Conservation (phyloP, 2,329 filamentous ascomycete genomes). For the Cadophora sp. region DNA sequence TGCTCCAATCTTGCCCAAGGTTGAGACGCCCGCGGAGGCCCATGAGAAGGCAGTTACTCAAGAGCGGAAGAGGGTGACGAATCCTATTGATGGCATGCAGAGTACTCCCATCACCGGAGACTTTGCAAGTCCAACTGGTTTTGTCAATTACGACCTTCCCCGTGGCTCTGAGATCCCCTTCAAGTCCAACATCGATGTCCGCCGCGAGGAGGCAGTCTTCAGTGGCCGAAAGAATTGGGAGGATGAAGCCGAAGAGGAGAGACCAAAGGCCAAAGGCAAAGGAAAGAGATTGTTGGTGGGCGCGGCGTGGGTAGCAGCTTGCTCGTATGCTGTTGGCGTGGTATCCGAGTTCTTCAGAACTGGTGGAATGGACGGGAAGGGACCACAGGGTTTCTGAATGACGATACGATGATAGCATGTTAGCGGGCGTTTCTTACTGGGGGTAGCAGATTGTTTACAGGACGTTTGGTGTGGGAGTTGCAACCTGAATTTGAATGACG, state of each 20-base stretch:
- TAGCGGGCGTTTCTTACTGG: not conserved
- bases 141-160: constrained; percentile 63
- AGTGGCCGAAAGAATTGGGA: constrained; percentile 47
- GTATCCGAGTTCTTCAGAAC: constrained; percentile 63
- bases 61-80: constrained; percentile 43
- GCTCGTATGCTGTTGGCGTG: constrained; percentile 64
- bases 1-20: constrained; percentile 11
- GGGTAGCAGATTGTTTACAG: not conserved
- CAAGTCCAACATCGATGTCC: constrained; percentile 52
- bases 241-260: constrained; percentile 35
- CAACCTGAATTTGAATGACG: not conserved
- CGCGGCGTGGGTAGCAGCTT: constrained; percentile 59
- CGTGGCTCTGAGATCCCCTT: constrained; percentile 48
- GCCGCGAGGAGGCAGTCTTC: constrained; percentile 56
- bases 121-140: constrained; percentile 70
- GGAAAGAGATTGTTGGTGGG: constrained; percentile 59
- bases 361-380: constrained; percentile 52
- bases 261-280: constrained; percentile 48
- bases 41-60: constrained; percentile 13
- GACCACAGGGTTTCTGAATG: constrained; percentile 39
- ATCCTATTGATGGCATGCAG: constrained; percentile 60
- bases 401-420: not conserved
- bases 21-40: not conserved
- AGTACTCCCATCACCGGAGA: constrained; percentile 52
- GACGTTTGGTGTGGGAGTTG: not conserved